Evolutionary conservation across 202 grass and related monocot genomes (phyloP), one percentile per base, ranked within the genome.

Genomic region (Panicum virgatum): DNA sequence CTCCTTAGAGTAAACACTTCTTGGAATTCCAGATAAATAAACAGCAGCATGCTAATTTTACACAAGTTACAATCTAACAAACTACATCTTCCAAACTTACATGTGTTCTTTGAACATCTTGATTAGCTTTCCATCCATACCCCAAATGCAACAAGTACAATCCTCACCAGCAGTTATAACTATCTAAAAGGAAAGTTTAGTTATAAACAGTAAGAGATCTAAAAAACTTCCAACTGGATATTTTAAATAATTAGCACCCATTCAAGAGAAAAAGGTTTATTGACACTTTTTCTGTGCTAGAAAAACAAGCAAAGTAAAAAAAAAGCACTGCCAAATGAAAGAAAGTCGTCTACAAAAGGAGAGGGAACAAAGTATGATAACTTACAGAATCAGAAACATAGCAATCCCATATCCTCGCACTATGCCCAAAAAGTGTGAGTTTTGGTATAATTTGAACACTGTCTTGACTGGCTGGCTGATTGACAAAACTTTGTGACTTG

Each of bases 391-490:
- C 78, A 72, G 86, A 93, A 27, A 98, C 68, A 56, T 62, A 92
- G 85, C 95, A 94, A 62, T 98, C 92, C 95, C 95, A 98, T 68
- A 98, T 98, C 85, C 95, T 91, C 82, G 92, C 95, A 88, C 85
- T 88, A 70, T 98, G 95, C 20, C 92, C 95, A 86, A 93, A 98
- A 80, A 98, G 72, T 74, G 81, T 79, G 73, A 89, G 70, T 45
- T 87, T 47, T 43, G 87, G 80, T 62, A 79, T 81, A 59, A 83
- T 84, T 47, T 68, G 8, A 45, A 86, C 27, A 72, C 27, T 6
- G 22, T 45, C 52, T 69, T 72, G 40, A 71, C 50, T 70, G 56
- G 71, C 54, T 20, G 30, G 51, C 37, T 74, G 42, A 66, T 72
- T 66, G 14, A 43, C 60, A 73, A 46, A 82, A 72, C 70, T 71